Conservation (phyloP, 352 stramenopile species). For the Ophiocytium majus region DNA sequence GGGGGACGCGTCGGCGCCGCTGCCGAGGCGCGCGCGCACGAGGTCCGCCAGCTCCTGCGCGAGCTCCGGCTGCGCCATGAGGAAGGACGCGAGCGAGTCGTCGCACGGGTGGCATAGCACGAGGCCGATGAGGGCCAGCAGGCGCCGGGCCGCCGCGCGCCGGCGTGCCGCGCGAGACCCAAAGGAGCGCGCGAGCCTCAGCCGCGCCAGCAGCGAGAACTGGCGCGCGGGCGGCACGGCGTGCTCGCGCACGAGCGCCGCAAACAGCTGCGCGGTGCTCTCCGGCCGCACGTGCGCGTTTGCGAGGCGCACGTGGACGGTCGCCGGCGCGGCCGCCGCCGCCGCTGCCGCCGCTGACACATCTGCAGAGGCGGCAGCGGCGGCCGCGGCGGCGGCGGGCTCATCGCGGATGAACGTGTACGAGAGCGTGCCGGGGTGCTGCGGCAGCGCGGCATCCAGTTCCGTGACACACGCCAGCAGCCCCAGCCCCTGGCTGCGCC, state of each 20-base stretch:
- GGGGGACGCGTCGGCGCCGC: not conserved
- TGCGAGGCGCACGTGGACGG: not conserved
- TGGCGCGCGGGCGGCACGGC: conserved; percentile 33
- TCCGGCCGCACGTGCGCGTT: not conserved
- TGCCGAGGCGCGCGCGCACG: conserved; percentile 24
- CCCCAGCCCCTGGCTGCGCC: conserved; percentile 45
- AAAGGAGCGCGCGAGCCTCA: conserved; percentile 29
- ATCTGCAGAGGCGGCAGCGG: too few species aligned
- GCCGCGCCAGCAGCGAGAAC: conserved; percentile 43
- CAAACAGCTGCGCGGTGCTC: conserved; percentile 33
- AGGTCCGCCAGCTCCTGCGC: conserved; percentile 50
- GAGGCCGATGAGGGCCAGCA: conserved; percentile 42
- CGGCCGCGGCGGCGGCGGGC: not conserved
- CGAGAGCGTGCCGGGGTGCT: conserved; percentile 8
- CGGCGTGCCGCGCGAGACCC: conserved; percentile 26
- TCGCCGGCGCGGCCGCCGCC: not conserved
- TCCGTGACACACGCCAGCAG: conserved; percentile 47
- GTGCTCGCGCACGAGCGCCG: conserved; percentile 27
- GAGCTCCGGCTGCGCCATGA: conserved; percentile 51
- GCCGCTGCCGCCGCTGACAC: conserved; percentile 13
- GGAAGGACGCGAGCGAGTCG: conserved; percentile 44
- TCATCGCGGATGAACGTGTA: conserved; percentile 5
- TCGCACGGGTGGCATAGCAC: conserved; percentile 46
- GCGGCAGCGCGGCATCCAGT: conserved; percentile 27
- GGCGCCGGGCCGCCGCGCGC: conserved; percentile 26